Base-by-base conservation (phyloP, 306 rosid species). In the Potentilla sterilis region DNA sequence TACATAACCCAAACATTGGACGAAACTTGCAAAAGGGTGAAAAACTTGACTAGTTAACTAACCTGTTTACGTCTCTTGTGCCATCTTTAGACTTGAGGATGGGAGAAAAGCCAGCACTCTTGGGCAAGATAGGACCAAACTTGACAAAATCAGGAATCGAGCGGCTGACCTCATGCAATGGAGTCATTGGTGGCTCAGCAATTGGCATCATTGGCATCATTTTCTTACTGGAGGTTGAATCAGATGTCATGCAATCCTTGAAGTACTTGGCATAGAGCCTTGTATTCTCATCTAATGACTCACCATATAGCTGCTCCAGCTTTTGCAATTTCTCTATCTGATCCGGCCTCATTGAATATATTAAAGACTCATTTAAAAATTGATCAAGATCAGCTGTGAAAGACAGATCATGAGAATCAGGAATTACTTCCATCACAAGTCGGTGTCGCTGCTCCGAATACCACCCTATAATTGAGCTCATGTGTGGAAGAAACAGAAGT, bases 171-270 rank as follows among this genome's bases (percentile, higher is more conserved):
- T 94, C 98, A 80, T 88, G 97, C 86, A 90, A 79, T 78, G 97
- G 97, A 73, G 97, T 92, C 96, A 86, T 92, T 12, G 98, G 98
- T 2, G 98, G 96, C 87, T 94, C 98, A 0, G 96, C 98, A 75
- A 94, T 94, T 34, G 98, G 97, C 79, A 94, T 73, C 98, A 92
- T 91, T 32, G 95, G 92, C 74, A 81, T 73, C 63, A 87, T 82
- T 85, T 86, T 94, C 87, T 86, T 92, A 71, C 83, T 67, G 7
- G 90, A 80, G 63, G 81, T 59, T 59, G 93, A 86, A 82, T 94
- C 92, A 61, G 76, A 69, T 74, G 78, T 86, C 87, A 88, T 81
- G 73, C 93, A 90, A 73, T 90, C 96, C 79, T 87, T 90, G 72
- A 90, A 92, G 74, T 92, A 88, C 73, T 92, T 94, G 15, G 98